Evolutionary conservation across 2,329 filamentous ascomycete species (phyloP).

Genomic region (Leptographium flavum): DNA sequence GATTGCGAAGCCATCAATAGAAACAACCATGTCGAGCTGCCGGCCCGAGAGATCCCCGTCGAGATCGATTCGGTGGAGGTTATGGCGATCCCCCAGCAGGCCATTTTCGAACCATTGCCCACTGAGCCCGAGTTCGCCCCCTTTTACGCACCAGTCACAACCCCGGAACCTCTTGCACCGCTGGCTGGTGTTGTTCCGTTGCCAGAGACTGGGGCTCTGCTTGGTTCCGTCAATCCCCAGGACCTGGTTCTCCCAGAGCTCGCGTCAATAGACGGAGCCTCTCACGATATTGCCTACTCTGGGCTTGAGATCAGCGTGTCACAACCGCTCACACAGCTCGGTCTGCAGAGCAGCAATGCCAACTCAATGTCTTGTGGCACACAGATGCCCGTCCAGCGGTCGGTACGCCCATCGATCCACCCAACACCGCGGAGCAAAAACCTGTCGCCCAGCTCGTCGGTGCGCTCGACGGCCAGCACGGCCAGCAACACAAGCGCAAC

Average conservation of each 20-base stretch:
- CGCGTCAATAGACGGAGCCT: constrained; percentile 17
- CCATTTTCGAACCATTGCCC: neutral
- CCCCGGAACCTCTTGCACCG: no score
- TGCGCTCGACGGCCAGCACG: constrained; percentile 30
- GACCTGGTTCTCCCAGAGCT: constrained; percentile 17
- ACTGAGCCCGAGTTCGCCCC: neutral
- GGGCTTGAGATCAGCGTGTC: neutral
- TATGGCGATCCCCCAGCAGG: constrained; percentile 3
- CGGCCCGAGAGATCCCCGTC: constrained; percentile 28
- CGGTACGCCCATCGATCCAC: constrained; percentile 13
- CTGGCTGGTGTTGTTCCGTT: neutral
- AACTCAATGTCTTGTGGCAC: constrained; percentile 8
- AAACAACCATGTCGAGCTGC: constrained; percentile 26
- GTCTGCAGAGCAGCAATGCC: constrained; percentile 22
- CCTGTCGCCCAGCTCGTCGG: constrained; percentile 32
- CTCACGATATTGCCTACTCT: neutral
- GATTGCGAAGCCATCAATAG: constrained; percentile 26
- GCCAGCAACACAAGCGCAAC: constrained; percentile 14
- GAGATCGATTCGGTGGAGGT: constrained; percentile 37
- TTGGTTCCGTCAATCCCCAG: constrained; percentile 17
- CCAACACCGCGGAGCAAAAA: constrained; percentile 22
- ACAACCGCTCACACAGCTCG: constrained; percentile 23
- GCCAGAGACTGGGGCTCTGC: constrained; percentile 5
- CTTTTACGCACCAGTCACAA: neutral
- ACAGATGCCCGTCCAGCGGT: neutral